Conservation (phyloP, 257 asterid genomes). For the Nicotiana knightiana region DNA sequence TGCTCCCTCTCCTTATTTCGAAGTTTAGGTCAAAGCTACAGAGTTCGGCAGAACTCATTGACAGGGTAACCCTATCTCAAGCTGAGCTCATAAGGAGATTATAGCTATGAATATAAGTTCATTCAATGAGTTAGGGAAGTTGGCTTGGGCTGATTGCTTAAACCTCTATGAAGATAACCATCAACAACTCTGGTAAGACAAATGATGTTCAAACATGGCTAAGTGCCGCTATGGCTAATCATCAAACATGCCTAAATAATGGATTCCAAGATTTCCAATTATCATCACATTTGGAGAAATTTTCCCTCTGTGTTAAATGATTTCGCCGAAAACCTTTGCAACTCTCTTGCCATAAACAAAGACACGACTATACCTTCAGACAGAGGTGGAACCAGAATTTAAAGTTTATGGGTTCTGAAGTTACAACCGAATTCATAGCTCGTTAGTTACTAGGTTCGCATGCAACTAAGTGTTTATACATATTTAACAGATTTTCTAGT, state of each 20-base stretch:
- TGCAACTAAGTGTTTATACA: too few species aligned
- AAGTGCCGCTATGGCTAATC: neutral
- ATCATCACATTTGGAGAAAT: too few species aligned
- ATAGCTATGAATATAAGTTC: slow-evolving; percentile 29
- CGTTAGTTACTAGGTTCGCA: too few species aligned
- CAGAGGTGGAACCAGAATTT: too few species aligned
- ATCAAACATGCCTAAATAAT: neutral
- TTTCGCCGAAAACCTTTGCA: slow-evolving; percentile 38
- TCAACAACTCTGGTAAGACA: too few species aligned
- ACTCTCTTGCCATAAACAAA: slow-evolving; percentile 58
- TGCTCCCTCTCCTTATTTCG: too few species aligned
- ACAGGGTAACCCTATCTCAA: slow-evolving; percentile 28
- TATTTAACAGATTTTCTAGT: too few species aligned
- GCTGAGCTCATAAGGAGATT: slow-evolving; percentile 36
- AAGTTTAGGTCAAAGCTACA: too few species aligned
- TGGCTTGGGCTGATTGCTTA: slow-evolving; percentile 50
- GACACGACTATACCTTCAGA: slow-evolving; percentile 4
- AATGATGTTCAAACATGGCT: neutral
- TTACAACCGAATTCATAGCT: too few species aligned
- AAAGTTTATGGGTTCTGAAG: too few species aligned
- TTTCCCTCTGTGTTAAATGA: neutral
- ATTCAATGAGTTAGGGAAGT: slow-evolving; percentile 28
- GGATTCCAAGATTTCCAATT: neutral
- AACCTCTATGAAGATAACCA: slow-evolving; percentile 38
- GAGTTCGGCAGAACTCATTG: too few species aligned